Percentiles rank a stretch among this genome's conserved stretches.
These are phyloP conservation scores for Allantophomopsis lycopodina DNA, from an alignment of 2,329 filamentous ascomycete species.

Conservation along the genomic window DNA sequence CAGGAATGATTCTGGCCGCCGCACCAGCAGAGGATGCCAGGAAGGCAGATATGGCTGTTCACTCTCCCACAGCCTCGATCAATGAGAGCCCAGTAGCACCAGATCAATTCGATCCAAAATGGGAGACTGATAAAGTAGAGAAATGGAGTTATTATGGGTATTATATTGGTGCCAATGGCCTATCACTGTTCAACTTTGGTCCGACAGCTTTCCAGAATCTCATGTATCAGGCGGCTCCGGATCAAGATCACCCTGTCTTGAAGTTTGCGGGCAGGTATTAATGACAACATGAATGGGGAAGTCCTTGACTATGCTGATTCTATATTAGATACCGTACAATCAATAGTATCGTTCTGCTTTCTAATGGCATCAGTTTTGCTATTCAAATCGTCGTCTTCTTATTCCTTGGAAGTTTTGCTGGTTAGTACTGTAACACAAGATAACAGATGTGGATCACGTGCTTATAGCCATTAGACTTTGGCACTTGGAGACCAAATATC, in stretches of 20 bases:
- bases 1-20: conserved; percentile 5
- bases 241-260: conserved; percentile 28
- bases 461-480: conserved; percentile 44
- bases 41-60: neutral
- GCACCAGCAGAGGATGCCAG: conserved; percentile 7
- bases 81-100: conserved; percentile 31
- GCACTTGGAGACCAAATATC: conserved; percentile 47
- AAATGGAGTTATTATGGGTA: conserved; percentile 47
- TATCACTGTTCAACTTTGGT: conserved; percentile 36
- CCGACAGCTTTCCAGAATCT: conserved; percentile 53
- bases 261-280: conserved; percentile 35
- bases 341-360: conserved; percentile 50
- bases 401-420: conserved; percentile 28
- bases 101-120: conserved; percentile 38
- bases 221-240: conserved; percentile 43
- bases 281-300: neutral
- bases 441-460: neutral
- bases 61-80: conserved; percentile 1
- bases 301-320: neutral
- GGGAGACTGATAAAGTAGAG: conserved; percentile 35
- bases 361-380: conserved; percentile 55
- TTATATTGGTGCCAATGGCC: conserved; percentile 54
- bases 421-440: conserved; percentile 20
- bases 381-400: conserved; percentile 44
- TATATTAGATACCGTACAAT: conserved; percentile 33